Evolutionary conservation across 1,139 yeast species (phyloP), one percentile per base, ranked within the genome.

Genomic region (Geotrichum fermentans): DNA sequence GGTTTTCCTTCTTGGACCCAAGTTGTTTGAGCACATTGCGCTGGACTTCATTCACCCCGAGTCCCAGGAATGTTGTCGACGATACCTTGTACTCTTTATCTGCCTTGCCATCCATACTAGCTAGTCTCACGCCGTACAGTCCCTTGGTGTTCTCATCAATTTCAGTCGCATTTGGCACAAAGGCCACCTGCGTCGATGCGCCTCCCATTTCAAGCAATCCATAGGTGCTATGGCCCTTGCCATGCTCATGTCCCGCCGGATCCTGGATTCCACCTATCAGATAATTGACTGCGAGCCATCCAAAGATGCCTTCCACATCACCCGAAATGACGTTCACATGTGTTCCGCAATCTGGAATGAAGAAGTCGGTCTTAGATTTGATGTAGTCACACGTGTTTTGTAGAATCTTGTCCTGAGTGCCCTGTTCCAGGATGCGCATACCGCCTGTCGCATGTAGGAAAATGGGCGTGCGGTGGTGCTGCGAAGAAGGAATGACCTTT

Each of bases 181-280:
- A 86, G 0, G 88, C 86, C 33, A 87, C 79, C 61, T 87, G 95
- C 0, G 95, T 82, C 1, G 92, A 83, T 0, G 94, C 94, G 0
- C 95, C 95, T 3, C 95, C 95, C 89, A 87, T 82, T 56, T 86
- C 95, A 53, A 87, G 65, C 33, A 86, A 72, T 1, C 95, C 95
- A 58, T 78, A 83, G 0, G 94, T 80, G 22, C 75, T 69, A 54
- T 78, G 82, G 49, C 71, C 70, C 48, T 74, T 72, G 1, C 80
- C 79, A 56, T 76, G 80, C 37, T 71, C 67, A 54, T 77, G 80
- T n/a, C 57, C 50, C 5, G 60, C 63, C 0, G 82, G 80, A 30
- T 55, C 55, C 10, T 80, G 81, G 41, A 83, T 71, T 0, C 80
- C 69, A 1, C 83, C 84, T 35, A 80, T 73, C 56, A 85, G 68